Evolutionary conservation across 176 grass and related monocot species (phyloP).

Genomic region (Oryza meridionalis): DNA sequence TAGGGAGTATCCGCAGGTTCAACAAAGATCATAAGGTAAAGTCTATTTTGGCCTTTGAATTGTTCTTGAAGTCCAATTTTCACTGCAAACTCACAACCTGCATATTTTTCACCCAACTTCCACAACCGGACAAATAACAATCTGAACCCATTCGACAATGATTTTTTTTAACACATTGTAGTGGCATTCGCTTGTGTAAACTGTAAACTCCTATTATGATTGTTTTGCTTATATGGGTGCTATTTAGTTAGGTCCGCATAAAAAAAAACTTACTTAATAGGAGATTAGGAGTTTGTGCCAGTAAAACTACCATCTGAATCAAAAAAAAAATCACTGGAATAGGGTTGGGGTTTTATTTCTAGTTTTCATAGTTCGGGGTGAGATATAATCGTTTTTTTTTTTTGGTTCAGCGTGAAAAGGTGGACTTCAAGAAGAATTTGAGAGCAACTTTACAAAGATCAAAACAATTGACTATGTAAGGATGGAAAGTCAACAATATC

Average conservation of each 20-base stretch:
- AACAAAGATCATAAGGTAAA: constrained; percentile 9
- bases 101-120: neutral
- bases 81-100: neutral
- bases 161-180: neutral
- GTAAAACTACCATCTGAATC: neutral
- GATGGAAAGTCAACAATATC: constrained; percentile 20
- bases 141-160: neutral
- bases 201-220: neutral
- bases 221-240: neutral
- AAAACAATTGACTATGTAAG: constrained; percentile 18
- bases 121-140: neutral
- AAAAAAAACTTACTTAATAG: neutral
- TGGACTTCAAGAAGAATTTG: neutral
- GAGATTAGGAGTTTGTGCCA: neutral
- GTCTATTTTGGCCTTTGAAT: neutral
- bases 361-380: neutral
- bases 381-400: neutral
- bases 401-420: neutral
- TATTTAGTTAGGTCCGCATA: neutral
- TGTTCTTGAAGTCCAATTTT: neutral
- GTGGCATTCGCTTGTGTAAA: neutral
- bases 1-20: constrained; percentile 8
- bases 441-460: neutral
- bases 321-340: neutral
- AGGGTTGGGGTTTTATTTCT: neutral